Evolutionary conservation across 2,329 filamentous ascomycete species (phyloP).

Genomic region (Penicillium sp.): DNA sequence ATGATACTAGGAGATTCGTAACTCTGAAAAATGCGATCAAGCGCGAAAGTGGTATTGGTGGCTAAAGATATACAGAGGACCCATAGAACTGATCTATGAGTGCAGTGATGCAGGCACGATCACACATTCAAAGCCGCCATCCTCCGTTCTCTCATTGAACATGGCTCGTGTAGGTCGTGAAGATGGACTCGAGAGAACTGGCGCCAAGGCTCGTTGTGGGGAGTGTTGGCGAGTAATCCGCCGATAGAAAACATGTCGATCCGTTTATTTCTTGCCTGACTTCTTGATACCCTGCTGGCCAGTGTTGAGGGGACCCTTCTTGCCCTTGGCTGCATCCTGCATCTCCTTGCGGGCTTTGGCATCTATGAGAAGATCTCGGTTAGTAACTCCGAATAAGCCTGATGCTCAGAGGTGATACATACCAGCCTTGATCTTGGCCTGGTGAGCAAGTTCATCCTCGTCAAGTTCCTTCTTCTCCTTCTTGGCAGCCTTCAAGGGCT

Average conservation of each 20-base stretch:
- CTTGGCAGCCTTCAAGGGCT: conserved; percentile 86
- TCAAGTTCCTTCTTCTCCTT: conserved; percentile 79
- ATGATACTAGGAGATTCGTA: not conserved
- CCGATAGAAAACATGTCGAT: not conserved
- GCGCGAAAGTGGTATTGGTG: conserved; percentile 10
- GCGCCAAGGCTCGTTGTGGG: not conserved
- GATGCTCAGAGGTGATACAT: conserved; percentile 36
- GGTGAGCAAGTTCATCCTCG: conserved; percentile 80
- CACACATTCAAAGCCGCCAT: conserved; percentile 5
- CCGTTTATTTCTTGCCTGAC: conserved; percentile 85
- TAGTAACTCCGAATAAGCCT: too few relatives aligned
- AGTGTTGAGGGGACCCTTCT: conserved; percentile 76
- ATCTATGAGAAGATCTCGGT: conserved; percentile 50
- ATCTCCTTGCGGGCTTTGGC: conserved; percentile 83
- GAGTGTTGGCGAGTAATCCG: not conserved
- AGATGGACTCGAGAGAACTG: conserved; percentile 7
- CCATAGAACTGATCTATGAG: not conserved
- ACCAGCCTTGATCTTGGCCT: conserved; percentile 83
- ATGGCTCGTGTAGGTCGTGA: conserved; percentile 27
- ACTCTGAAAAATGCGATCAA: conserved; percentile 6
- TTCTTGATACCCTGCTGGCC: conserved; percentile 94
- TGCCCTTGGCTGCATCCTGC: conserved; percentile 77
- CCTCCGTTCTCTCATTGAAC: conserved; percentile 18
- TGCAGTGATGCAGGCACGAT: conserved; percentile 2
- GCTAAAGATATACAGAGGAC: conserved; percentile 9